Base-by-base conservation (phyloP, 306 rosid genomes). In the Rosa lucieae region DNA sequence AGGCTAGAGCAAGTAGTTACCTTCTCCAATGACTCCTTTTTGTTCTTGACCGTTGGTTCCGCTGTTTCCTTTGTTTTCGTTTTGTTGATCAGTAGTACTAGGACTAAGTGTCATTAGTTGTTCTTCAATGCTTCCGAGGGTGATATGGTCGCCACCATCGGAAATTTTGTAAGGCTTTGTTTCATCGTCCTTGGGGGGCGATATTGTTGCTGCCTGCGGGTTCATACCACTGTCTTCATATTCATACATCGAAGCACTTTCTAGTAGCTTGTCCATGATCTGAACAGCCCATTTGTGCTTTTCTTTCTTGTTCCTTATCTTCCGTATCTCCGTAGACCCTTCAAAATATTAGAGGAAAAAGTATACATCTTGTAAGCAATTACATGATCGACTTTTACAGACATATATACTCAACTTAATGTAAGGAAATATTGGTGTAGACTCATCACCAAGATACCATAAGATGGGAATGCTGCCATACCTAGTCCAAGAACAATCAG, bases 201-300 rank as follows among this genome's bases (percentile, higher is more conserved):
- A 1, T 13, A 21, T 6, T 23, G 21, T 1, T 39, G 17, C 29
- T 1, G 8, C 37, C 10, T 18, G 44, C 44, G 76, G 76, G 37
- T 72, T 52, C 77, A 73, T 73, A 53, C 85, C 85, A 42, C 61
- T 77, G 51, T 67, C 70, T 43, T 68, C 76, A 17, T 72, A 49
- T 55, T 77, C 84, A 6, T 76, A 80, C 44, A n/a, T 44, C 1
- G 1, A 5, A 35, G 78, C 35, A 51, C n/a, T 9, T 5, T 72
- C 1, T 21, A 82, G 29, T 65, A 82, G 82, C 43, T 71, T 17
- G 5, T 82, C n/a, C 93, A 91, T 72, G 20, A 91, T 75, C 61
- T 86, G 86, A 75, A 43, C 20, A 39, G 91, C 76, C 91, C 89
- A 86, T 39, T 7, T 42, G 68, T 89, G 92, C 42, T 82, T 84